Conservation (phyloP, 2,329 filamentous ascomycete species). For the Stemphylium vesicarium region DNA sequence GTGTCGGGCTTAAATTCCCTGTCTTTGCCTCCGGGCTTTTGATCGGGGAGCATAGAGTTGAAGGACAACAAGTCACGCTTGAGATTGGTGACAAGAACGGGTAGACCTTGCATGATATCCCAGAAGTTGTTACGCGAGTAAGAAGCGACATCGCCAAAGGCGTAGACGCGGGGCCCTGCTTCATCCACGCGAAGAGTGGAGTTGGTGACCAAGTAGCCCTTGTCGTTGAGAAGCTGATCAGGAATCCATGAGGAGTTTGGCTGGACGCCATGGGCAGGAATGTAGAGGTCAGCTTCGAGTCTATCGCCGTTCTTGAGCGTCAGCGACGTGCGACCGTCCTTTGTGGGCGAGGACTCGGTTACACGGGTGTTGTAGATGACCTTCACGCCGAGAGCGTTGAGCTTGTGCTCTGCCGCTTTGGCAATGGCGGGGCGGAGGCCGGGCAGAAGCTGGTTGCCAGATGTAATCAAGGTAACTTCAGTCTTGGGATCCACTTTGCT, state of each 20-base stretch:
- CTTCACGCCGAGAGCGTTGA: constrained; percentile 57
- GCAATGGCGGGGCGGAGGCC: constrained; percentile 50
- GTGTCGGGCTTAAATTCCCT: constrained; percentile 27
- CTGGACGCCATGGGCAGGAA: constrained; percentile 58
- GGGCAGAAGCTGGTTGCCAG: constrained; percentile 50
- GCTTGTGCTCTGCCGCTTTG: constrained; percentile 53
- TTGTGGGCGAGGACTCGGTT: constrained; percentile 21
- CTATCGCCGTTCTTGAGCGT: constrained; percentile 52
- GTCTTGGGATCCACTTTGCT: constrained; percentile 32
- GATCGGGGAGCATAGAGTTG: constrained; percentile 22
- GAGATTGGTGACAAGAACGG: constrained; percentile 54
- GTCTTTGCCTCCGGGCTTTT: constrained; percentile 36
- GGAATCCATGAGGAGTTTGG: constrained; percentile 63
- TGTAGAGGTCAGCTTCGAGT: constrained; percentile 59
- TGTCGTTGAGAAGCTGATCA: constrained; percentile 51
- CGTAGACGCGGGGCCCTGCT: constrained; percentile 56
- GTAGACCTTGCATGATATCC: constrained; percentile 49
- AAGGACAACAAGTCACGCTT: constrained; percentile 53
- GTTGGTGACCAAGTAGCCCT: constrained; percentile 57
- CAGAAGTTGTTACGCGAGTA: constrained; percentile 52
- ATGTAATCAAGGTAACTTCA: constrained; percentile 55
- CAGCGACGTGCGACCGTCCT: constrained; percentile 51
- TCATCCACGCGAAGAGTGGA: constrained; percentile 54
- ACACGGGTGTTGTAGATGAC: constrained; percentile 51
- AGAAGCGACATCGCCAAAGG: constrained; percentile 55